These are phyloP conservation scores for Leishmania braziliensis DNA, from an alignment of 208 protist genomes.

Conservation along the genomic window DNA sequence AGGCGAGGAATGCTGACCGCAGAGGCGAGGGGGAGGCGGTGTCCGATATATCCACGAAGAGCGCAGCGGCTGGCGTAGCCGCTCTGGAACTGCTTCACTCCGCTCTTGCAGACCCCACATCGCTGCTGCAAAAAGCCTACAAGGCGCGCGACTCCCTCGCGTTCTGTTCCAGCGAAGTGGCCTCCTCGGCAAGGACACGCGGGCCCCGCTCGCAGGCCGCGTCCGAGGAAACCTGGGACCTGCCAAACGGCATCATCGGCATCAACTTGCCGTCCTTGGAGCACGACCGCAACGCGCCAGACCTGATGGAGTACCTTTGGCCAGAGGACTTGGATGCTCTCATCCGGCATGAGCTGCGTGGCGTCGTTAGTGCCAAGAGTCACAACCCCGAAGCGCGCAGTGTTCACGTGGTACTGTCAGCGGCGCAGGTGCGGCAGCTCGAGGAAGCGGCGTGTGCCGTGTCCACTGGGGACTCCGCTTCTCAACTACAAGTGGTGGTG, in stretches of 20 bases:
- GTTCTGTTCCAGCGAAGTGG: neutral
- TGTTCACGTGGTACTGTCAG: slow-evolving; percentile 19
- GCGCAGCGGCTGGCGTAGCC: neutral
- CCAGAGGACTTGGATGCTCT: slow-evolving; percentile 35
- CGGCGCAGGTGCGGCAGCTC: slow-evolving; percentile 11
- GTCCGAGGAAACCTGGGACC: neutral
- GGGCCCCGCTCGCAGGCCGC: neutral
- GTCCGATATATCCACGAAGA: neutral
- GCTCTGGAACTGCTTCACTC: slow-evolving; percentile 2
- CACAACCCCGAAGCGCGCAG: neutral
- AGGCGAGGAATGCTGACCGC: neutral
- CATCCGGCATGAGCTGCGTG: slow-evolving; percentile 55
- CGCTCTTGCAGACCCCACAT: slow-evolving; percentile 2
- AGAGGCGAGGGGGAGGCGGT: neutral
- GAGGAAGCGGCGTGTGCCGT: slow-evolving; percentile 10
- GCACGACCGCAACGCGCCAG: slow-evolving; percentile 11
- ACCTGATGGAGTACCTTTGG: slow-evolving; percentile 40
- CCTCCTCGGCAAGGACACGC: neutral
- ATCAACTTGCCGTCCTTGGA: slow-evolving; percentile 9
- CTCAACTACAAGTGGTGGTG: neutral
- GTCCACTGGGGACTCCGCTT: neutral
- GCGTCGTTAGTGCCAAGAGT: slow-evolving; percentile 8
- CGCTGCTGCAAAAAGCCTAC: neutral
- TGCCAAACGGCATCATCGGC: neutral
- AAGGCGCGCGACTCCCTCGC: slow-evolving; percentile 2